Base-by-base conservation (phyloP, 2,329 filamentous ascomycete species). In the Penicillium sp. region DNA sequence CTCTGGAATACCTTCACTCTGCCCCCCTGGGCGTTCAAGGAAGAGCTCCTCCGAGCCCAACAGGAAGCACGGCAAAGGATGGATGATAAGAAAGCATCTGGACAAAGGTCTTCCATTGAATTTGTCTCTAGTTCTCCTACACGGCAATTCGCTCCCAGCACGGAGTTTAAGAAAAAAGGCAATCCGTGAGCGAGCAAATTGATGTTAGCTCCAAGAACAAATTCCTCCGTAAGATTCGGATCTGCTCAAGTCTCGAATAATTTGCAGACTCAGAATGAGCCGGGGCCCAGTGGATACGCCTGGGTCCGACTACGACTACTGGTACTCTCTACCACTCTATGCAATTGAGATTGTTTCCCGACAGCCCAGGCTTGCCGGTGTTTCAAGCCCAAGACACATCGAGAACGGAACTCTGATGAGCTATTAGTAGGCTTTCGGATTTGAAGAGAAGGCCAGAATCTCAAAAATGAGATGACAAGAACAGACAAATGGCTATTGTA, bases 11-110 rank as follows among this genome's bases (percentile, higher is more conserved):
- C 72, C 5, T 63, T 66, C 3, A 65, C 52, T 29, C 67, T 81
- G 35, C 78, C 79, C 7, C 52, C 52, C 1, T 78, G 74, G 73
- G 79, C 74, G 1, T 81, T 76, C 61, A 81, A 79, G 58, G 79
- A 80, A 52, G 75, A 78, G 53, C 67, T 82, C 33, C 64, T 73
- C 27, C 77, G 71, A 57, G 67, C 62, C 22, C 79, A 81, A 59
- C 74, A 79, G 56, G 69, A 70, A 24, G 56, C 74, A 29, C 68
- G 68, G 4, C 66, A 67, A 31, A 70, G 63, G 61, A 60, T 63
- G 26, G 75, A 77, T 51, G 72, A 76, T 55, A 70, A 71, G 41
- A 71, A 65, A 55, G 37, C 61, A 48, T 52, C 62, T n/a, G 67
- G 62, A n/a, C 69, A 72, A 53, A 68, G 76, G 57, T 72, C 71